These are phyloP conservation scores for Solanum sitiens DNA, from an alignment of 257 asterid genomes.

Conservation along the genomic window DNA sequence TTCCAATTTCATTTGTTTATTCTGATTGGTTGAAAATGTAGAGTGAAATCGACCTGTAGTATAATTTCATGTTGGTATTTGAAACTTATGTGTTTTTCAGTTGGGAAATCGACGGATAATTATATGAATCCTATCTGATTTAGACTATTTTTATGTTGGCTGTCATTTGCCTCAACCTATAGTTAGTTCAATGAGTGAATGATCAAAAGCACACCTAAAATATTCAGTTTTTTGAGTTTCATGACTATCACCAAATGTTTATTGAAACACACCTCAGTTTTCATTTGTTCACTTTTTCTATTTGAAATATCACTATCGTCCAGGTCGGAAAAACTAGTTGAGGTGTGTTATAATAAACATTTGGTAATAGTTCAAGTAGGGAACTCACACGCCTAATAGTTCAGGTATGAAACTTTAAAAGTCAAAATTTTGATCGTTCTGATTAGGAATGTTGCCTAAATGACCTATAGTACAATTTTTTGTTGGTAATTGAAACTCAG, in stretches of 20 bases:
- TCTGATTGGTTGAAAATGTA: neutral
- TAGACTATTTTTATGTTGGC: neutral
- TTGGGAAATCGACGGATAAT: neutral
- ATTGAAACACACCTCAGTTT: neutral
- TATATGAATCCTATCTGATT: neutral
- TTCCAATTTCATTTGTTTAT: neutral
- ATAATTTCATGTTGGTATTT: neutral
- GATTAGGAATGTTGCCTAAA: neutral
- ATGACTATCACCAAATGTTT: neutral
- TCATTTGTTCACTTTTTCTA: neutral
- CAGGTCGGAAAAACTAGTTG: neutral
- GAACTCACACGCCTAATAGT: neutral
- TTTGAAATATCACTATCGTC: neutral
- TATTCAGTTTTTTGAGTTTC: neutral
- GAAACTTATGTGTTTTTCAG: neutral
- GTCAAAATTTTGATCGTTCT: neutral
- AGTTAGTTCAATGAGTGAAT: conserved; percentile 30
- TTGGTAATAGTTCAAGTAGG: neutral
- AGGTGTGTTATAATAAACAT: neutral
- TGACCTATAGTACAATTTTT: neutral
- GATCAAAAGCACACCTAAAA: neutral
- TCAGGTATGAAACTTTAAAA: neutral
- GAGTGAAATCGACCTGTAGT: neutral
- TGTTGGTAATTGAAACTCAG: neutral
- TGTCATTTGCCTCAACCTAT: conserved; percentile 6